Conservation (phyloP, 176 grass and related monocot genomes). For the Carex myosuroides region DNA sequence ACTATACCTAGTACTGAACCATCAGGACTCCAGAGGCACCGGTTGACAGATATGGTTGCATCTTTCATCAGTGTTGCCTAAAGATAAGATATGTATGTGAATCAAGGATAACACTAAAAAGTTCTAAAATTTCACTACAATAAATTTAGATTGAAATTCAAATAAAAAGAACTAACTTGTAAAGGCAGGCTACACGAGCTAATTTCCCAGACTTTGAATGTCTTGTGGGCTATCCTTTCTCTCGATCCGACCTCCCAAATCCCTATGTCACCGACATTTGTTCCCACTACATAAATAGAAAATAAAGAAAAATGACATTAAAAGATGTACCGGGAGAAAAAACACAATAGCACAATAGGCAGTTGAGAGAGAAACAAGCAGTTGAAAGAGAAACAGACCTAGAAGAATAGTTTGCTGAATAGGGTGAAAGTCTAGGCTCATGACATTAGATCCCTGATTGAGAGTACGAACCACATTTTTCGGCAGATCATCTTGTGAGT, state of each 20-base stretch:
- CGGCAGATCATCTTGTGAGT: constrained; percentile 96
- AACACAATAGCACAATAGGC: not conserved
- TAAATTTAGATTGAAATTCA: not conserved
- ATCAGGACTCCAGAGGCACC: constrained; percentile 98
- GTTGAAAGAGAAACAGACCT: constrained; percentile 35
- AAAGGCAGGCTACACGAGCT: constrained; percentile 63
- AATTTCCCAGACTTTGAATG: constrained; percentile 99
- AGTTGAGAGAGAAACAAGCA: not conserved
- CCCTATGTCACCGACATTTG: constrained; percentile 97
- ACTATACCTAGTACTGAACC: constrained; percentile 72
- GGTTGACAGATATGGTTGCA: constrained; percentile 93
- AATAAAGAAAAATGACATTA: not conserved
- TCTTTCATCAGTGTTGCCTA: constrained; percentile 97
- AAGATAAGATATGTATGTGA: constrained; percentile 12
- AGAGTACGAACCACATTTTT: constrained; percentile 76
- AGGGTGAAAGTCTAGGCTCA: constrained; percentile 97
- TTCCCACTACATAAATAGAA: constrained; percentile 65
- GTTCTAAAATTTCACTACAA: constrained; percentile 6
- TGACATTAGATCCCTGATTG: constrained; percentile 93
- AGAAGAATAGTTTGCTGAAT: constrained; percentile 96
- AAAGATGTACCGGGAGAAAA: not conserved
- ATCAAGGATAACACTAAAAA: constrained; percentile 3
- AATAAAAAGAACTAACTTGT: constrained; percentile 45
- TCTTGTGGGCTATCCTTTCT: constrained; percentile 87
- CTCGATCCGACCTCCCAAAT: constrained; percentile 98